Base-by-base conservation (phyloP, 1,139 yeast genomes). In the Sugiyamaella xylanicola region DNA sequence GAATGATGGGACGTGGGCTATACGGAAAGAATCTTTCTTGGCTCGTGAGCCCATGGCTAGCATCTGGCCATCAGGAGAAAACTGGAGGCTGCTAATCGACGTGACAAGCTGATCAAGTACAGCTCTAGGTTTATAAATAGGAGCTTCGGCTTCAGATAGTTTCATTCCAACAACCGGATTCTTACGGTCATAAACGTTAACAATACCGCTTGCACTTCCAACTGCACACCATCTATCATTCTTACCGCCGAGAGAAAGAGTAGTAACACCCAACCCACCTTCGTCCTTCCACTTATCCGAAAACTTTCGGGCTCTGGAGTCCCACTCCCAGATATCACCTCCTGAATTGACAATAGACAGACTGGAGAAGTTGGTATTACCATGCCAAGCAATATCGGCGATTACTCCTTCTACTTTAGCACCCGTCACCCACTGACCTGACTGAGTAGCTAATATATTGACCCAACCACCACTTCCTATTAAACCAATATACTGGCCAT, bases 301-400 rank as follows among this genome's bases (percentile, higher is more conserved):
- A 21, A 89, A 78, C 59, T 79, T 76, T 27, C 80, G 70, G 16
- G 72, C 68, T 2, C 72, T 72, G 55, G 86, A 71, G 59, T 81
- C 82, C 74, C 89, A 95, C 65, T 91, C 97, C 95, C 96, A 92
- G 1, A 93, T 81, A 60, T 90, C 95, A 43, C 98, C 98, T n/a
- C 82, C 80, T 0, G 85, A 77, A 67, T 87, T 92, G 19, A 85
- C 82, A 22, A 88, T 84, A 15, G 87, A 72, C 17, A 77, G 68
- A 0, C 77, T 71, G 3, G 35, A 21, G 27, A 32, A 35, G 27
- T 43, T 19, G 17, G 22, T 37, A 0, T 78, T 71, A 57, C 84
- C 85, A 55, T 86, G 85, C 79, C 92, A 88, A 48, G 84, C 95
- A 65, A 92, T 83, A 70, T 93, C 99, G 3, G 76, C 76, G 39